Evolutionary conservation across 257 asterid genomes (phyloP).

Genomic region (Nicotiana sylvestris): DNA sequence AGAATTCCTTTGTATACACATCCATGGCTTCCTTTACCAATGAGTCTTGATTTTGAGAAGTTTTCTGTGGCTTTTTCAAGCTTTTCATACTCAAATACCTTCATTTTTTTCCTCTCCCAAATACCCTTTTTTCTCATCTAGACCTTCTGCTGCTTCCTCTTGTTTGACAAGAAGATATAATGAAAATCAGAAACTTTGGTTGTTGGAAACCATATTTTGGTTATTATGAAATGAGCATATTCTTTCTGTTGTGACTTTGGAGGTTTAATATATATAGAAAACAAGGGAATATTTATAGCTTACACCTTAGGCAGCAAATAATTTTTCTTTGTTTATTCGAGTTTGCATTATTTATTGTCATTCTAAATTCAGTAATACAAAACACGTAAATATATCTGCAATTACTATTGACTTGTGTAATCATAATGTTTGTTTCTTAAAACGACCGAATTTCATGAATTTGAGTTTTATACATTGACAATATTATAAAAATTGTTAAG

Average conservation of each 20-base stretch:
- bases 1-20: slow-evolving; percentile 46
- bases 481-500: background rate
- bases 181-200: background rate
- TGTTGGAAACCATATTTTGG: background rate
- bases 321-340: background rate
- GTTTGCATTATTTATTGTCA: background rate
- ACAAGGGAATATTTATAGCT: background rate
- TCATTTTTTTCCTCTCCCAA: slow-evolving; percentile 15
- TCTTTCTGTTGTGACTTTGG: background rate
- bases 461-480: background rate
- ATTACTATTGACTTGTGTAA: too few species aligned
- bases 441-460: background rate
- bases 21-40: slow-evolving; percentile 90
- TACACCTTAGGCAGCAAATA: background rate
- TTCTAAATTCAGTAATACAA: background rate
- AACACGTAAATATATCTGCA: background rate
- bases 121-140: background rate
- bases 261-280: background rate
- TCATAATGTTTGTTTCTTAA: background rate
- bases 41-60: slow-evolving; percentile 46
- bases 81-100: slow-evolving; percentile 32
- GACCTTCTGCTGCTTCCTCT: background rate
- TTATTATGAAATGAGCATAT: background rate
- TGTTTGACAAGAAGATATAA: background rate
- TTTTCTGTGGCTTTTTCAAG: slow-evolving; percentile 46